Conservation (phyloP, 352 stramenopile species). For the Thalassiosira mediterranea region DNA sequence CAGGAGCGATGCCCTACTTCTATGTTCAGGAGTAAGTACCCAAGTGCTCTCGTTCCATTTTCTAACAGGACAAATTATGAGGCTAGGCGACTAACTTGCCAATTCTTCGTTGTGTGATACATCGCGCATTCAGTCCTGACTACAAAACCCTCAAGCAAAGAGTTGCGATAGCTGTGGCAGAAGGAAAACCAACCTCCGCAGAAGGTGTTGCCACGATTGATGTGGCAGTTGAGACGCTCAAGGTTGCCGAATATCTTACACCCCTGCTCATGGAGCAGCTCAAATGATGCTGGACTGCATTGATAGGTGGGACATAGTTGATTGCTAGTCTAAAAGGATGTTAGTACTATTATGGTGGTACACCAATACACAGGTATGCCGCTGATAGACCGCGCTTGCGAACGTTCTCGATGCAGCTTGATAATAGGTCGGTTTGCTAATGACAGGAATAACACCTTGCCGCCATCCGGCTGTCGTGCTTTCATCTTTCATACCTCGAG, state of each 20-base stretch:
- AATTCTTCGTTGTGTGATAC: not conserved
- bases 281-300: conserved; percentile 5
- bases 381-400: too few relatives aligned
- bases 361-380: too few relatives aligned
- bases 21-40: conserved; percentile 83
- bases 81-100: conserved; percentile 58
- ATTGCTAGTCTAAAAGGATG: too few relatives aligned
- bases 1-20: conserved; percentile 83
- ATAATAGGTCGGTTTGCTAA: too few relatives aligned
- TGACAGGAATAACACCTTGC: too few relatives aligned
- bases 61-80: conserved; percentile 75
- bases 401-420: too few relatives aligned
- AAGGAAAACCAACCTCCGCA: conserved; percentile 65
- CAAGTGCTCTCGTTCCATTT: conserved; percentile 74
- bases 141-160: conserved; percentile 85
- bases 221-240: conserved; percentile 83
- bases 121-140: too few relatives aligned
- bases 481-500: too few relatives aligned
- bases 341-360: too few relatives aligned
- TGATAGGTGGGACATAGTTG: too few relatives aligned
- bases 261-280: conserved; percentile 50
- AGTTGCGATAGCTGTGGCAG: conserved; percentile 62
- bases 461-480: too few relatives aligned
- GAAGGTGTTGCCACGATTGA: conserved; percentile 85
- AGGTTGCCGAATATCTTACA: conserved; percentile 82